Conservation (phyloP, 805 yeast species). For the Cephaloascus albidus region DNA sequence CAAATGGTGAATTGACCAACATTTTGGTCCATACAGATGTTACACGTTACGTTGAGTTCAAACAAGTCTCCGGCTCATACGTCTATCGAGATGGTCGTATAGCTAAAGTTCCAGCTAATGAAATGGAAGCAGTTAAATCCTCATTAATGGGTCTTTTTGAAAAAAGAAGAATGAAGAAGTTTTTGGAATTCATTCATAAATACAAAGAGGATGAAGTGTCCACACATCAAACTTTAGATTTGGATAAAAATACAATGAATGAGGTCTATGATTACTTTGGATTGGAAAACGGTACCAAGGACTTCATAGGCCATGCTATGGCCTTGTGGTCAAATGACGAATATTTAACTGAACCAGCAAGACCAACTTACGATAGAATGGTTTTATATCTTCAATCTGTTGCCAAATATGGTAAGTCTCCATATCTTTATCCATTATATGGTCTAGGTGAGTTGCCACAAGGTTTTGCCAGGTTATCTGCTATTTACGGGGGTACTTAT, state of each 20-base stretch:
- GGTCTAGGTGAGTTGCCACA: slow-evolving; percentile 99
- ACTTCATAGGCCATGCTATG: slow-evolving; percentile 98
- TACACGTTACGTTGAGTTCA: slow-evolving; percentile 90
- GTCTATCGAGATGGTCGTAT: slow-evolving; percentile 86
- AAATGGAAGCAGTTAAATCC: slow-evolving; percentile 82
- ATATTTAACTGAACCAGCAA: slow-evolving; percentile 79
- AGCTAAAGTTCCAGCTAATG: slow-evolving; percentile 92
- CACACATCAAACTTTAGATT: slow-evolving; percentile 79
- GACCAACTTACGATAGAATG: slow-evolving; percentile 85
- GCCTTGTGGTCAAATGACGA: slow-evolving; percentile 93
- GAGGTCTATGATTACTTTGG: slow-evolving; percentile 86
- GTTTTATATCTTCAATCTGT: slow-evolving; percentile 81
- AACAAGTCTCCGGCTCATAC: slow-evolving; percentile 92
- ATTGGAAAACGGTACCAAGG: slow-evolving; percentile 85
- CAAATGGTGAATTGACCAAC: slow-evolving; percentile 94
- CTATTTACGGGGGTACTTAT: slow-evolving; percentile 96
- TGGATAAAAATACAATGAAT: slow-evolving; percentile 85
- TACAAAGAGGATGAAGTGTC: slow-evolving; percentile 71
- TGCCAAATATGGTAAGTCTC: slow-evolving; percentile 92
- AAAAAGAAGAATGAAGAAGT: slow-evolving; percentile 88
- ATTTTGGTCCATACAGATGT: slow-evolving; percentile 94
- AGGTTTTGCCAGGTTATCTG: slow-evolving; percentile 94
- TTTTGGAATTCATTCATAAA: slow-evolving; percentile 77
- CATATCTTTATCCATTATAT: slow-evolving; percentile 90
- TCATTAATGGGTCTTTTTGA: slow-evolving; percentile 95